Percentiles rank a stretch among this genome's conserved stretches.
These are phyloP conservation scores for Alternaria metachromatica DNA, from an alignment of 2,329 filamentous ascomycete species.

Conservation along the genomic window DNA sequence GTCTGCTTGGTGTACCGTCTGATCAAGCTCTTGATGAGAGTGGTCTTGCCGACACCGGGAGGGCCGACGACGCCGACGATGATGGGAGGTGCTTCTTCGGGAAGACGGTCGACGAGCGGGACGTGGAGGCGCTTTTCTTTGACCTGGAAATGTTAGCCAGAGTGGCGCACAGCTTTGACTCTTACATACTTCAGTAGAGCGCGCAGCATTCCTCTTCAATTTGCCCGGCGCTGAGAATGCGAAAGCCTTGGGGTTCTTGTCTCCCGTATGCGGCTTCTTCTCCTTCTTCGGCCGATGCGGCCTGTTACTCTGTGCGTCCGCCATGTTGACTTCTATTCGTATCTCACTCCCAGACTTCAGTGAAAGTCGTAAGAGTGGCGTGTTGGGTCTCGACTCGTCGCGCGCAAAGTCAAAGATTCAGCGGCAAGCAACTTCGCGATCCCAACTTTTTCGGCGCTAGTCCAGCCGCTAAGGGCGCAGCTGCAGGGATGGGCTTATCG, in stretches of 20 bases:
- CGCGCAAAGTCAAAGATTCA: constrained; percentile 9
- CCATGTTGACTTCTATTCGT: constrained; percentile 42
- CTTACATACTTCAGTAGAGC: constrained; percentile 70
- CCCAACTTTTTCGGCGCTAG: constrained; percentile 40
- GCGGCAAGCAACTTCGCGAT: constrained; percentile 17
- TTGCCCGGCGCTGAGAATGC: constrained; percentile 82
- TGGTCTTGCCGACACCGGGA: constrained; percentile 93
- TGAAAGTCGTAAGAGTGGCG: background rate
- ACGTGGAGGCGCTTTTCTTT: constrained; percentile 97
- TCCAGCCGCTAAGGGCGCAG: constrained; percentile 28
- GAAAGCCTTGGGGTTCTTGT: constrained; percentile 88
- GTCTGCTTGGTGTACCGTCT: constrained; percentile 96
- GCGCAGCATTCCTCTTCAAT: constrained; percentile 74
- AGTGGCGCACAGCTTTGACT: fast-evolving
- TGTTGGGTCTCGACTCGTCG: background rate
- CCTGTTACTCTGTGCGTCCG: constrained; percentile 77
- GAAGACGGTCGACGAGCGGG: constrained; percentile 91
- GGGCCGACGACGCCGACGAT: constrained; percentile 95
- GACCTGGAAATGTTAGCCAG: constrained; percentile 61
- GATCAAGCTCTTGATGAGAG: constrained; percentile 91
- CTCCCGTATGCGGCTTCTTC: constrained; percentile 78
- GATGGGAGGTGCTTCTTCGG: constrained; percentile 92
- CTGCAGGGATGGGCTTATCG: constrained; percentile 43
- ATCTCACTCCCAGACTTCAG: background rate
- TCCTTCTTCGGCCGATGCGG: constrained; percentile 87